These are phyloP conservation scores for Pythium brassicae DNA, from an alignment of 352 stramenopile genomes.

Conservation along the genomic window DNA sequence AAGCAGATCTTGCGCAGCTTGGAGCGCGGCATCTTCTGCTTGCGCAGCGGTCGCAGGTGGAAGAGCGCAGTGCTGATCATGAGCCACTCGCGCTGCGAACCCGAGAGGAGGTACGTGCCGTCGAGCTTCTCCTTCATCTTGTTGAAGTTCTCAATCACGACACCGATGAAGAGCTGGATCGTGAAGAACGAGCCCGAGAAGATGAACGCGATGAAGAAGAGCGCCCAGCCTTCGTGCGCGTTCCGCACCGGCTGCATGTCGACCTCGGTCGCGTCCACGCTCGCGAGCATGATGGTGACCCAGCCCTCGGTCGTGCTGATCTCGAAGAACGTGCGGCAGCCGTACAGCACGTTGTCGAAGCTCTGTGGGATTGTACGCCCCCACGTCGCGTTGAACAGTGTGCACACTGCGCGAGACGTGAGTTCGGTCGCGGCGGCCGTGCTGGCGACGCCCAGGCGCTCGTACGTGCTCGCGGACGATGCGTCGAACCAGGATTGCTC, in stretches of 20 bases:
- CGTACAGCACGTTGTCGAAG: slow-evolving; percentile 76
- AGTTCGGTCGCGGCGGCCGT: slow-evolving; percentile 2
- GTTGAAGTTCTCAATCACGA: slow-evolving; percentile 91
- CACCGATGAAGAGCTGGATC: slow-evolving; percentile 90
- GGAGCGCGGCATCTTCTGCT: slow-evolving; percentile 38
- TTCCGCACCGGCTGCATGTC: slow-evolving; percentile 88
- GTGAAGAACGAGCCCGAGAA: slow-evolving; percentile 87
- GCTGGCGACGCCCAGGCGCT: neutral
- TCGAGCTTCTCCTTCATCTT: slow-evolving; percentile 64
- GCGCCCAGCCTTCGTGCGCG: slow-evolving; percentile 55
- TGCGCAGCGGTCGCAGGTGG: slow-evolving; percentile 32
- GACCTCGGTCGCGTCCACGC: slow-evolving; percentile 75
- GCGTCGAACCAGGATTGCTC: slow-evolving; percentile 45
- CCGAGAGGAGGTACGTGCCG: slow-evolving; percentile 65
- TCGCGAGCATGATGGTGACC: slow-evolving; percentile 83
- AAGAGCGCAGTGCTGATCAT: slow-evolving; percentile 52
- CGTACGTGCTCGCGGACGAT: slow-evolving; percentile 9
- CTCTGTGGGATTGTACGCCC: slow-evolving; percentile 49
- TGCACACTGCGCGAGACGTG: slow-evolving; percentile 44
- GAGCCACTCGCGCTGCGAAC: slow-evolving; percentile 70
- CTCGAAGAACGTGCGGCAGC: slow-evolving; percentile 77
- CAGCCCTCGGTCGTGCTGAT: slow-evolving; percentile 90
- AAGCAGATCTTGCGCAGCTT: slow-evolving; percentile 33
- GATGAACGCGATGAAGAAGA: slow-evolving; percentile 90
- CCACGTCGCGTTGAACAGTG: slow-evolving; percentile 34